Conservation (phyloP, 1,139 yeast species). For the Debaryomycetaceae sp. region DNA sequence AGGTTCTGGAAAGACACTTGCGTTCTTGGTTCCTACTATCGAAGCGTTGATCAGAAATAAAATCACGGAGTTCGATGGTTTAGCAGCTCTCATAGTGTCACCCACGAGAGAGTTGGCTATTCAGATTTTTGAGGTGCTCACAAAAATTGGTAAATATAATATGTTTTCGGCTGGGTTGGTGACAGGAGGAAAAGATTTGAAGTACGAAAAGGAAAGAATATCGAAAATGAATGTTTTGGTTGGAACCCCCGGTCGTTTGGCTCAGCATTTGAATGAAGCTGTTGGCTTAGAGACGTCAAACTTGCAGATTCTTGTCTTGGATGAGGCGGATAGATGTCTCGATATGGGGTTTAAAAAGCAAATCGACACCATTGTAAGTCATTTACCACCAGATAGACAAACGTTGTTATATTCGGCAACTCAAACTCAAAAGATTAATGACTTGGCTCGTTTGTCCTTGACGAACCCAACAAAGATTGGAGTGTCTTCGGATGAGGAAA, state of each 20-base stretch:
- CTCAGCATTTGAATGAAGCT: constrained; percentile 94
- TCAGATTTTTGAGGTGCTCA: constrained; percentile 87
- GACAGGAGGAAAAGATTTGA: constrained; percentile 94
- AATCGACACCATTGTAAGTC: constrained; percentile 78
- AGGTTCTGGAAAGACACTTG: constrained; percentile 94
- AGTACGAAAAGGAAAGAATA: constrained; percentile 82
- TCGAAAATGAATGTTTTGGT: constrained; percentile 80
- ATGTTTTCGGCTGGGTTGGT: constrained; percentile 90
- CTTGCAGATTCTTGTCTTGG: constrained; percentile 78
- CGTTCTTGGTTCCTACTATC: constrained; percentile 81
- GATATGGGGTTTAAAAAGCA: constrained; percentile 97
- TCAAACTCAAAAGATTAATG: constrained; percentile 82
- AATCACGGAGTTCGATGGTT: constrained; percentile 88
- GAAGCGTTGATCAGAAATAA: constrained; percentile 68
- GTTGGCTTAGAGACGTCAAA: constrained; percentile 79
- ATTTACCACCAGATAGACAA: constrained; percentile 82
- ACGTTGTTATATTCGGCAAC: constrained; percentile 91
- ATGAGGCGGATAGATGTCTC: constrained; percentile 93
- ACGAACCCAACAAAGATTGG: constrained; percentile 76
- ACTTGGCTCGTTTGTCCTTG: constrained; percentile 83
- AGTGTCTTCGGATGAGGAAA: constrained; percentile 47
- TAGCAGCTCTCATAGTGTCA: constrained; percentile 87
- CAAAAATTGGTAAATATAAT: constrained; percentile 78
- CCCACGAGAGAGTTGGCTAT: constrained; percentile 95
- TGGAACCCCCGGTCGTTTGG: constrained; percentile 93